phyloP scores from a whole-genome alignment of 495 filamentous ascomycete species.

The Penicillium verhagenii region DNA sequence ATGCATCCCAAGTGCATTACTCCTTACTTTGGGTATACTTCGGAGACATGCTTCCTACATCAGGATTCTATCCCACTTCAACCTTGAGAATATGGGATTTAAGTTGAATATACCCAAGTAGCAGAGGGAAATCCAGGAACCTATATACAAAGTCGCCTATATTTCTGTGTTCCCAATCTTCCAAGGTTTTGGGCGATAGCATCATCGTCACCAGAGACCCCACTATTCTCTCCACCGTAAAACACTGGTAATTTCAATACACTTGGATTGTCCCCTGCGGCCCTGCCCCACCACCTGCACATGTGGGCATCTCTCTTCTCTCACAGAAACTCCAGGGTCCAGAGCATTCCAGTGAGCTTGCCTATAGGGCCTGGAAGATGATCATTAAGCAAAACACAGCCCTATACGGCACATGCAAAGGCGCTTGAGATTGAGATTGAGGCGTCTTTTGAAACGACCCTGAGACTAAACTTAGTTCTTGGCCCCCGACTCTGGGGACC shows the following conservation, averaged over 20 bases:
- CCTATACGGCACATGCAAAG: background rate
- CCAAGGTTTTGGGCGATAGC: slow-evolving; percentile 15
- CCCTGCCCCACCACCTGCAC: background rate
- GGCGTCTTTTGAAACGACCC: slow-evolving; percentile 2
- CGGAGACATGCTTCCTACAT: background rate
- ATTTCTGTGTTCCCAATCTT: slow-evolving; percentile 1
- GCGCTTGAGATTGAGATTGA: background rate
- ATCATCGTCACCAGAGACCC: slow-evolving; percentile 16
- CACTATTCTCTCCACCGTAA: slow-evolving; percentile 14
- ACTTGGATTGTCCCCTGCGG: slow-evolving; percentile 7
- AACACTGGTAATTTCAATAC: too few relatives aligned
- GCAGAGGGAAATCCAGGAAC: background rate
- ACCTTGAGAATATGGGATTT: background rate
- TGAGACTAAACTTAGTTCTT: background rate
- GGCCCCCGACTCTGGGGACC: too few relatives aligned
- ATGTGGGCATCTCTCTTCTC: too few relatives aligned
- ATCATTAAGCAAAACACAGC: background rate
- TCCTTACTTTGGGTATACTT: background rate
- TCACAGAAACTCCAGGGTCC: too few relatives aligned
- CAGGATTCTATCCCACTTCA: background rate
- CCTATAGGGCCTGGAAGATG: background rate
- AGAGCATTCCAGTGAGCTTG: too few relatives aligned
- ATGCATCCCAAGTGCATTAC: background rate
- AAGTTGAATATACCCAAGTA: too few relatives aligned
- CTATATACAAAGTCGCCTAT: background rate